Base-by-base conservation (phyloP, 2,329 filamentous ascomycete genomes). In the Didymella arachidicola region DNA sequence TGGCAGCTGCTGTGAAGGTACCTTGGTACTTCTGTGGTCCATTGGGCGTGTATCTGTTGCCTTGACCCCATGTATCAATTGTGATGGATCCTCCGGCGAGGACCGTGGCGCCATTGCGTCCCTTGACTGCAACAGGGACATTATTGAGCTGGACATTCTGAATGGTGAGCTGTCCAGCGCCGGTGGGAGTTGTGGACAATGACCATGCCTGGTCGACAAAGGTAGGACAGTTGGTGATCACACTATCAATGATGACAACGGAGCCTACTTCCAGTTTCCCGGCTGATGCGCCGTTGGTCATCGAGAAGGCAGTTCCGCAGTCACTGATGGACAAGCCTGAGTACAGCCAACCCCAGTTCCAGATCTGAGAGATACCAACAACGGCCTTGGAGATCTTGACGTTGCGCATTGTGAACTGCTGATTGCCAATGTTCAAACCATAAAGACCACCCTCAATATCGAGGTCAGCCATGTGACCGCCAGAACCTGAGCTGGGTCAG, bases 321-420 rank as follows among this genome's bases (percentile, higher is more conserved):
- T 85, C 83, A 41, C 79, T 79, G 57, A 88, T 80, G 2, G 59
- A 78, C 48, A 87, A 72, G 10, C 78, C 78, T 45, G 82, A 79
- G 63, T 83, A 86, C 1, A 82, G 80, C 81, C 81, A 88, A 2
- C 83, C 83, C 86, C 86, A 88, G 61, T 86, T 78, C 85, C 85
- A 88, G 44, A 85, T 79, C 60, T 86, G 81, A 12, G 81, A 81
- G 50, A 89, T 85, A 18, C 82, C 84, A 0, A 82, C 84, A 0
- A 79, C 75, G 10, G 79, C 80, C 30, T 80, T 78, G 19, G 81
- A 80, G 67, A 88, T 85, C 22, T 77, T 80, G 38, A 89, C 67
- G 60, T 86, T 85, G 22, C 82, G 81, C 70, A 84, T 84, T 1
- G 86, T 89, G 65, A 85, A 86, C 61, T 83, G 80, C 65, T 82